Base-by-base conservation (phyloP, 805 yeast genomes). In the Sporopachydermia quercuum region DNA sequence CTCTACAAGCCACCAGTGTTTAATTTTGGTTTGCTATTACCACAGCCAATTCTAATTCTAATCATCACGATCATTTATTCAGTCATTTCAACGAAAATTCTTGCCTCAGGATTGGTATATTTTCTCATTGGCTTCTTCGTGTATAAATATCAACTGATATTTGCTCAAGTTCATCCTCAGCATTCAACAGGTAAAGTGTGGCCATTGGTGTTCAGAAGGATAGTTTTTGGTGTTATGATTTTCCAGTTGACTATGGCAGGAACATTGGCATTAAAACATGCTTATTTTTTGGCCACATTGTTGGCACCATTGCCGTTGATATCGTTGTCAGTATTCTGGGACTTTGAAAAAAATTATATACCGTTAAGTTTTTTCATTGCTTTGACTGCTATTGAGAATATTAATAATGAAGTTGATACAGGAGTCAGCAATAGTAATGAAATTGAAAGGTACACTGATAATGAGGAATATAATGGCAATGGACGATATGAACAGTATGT, bases 121-220 rank as follows among this genome's bases (percentile, higher is more conserved):
- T 89, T 89, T 54, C 57, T 82, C 13, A 61, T 85, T 41, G 96
- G 97, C 0, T 89, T 76, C 56, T 78, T 76, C 54, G 94, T 87
- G 5, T 85, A 77, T 68, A 89, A 89, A 59, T 89, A 87, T 56
- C 96, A 86, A 57, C 64, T 89, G 43, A 63, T 91, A 47, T 89
- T 84, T 55, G 80, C 95, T 0, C 79, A 91, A 63, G 86, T 85
- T 19, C 97, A 91, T 56, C 87, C 94, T 5, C 96, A 93, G 33
- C 97, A 91, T 59, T 86, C 96, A 0, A 91, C 96, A 0, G 98
- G 97, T 1, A 82, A 81, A 53, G 93, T 89, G 1, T 89, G 96
- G 97, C 94, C 96, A 0, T 63, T 86, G 38, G 77, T 89, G 2
- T 80, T 82, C 52, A 68, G 94, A 49, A 68, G 98, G 47, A 74